phyloP scores from a whole-genome alignment of 2,329 filamentous ascomycete genomes.

The Fusarium gaditjirri region DNA sequence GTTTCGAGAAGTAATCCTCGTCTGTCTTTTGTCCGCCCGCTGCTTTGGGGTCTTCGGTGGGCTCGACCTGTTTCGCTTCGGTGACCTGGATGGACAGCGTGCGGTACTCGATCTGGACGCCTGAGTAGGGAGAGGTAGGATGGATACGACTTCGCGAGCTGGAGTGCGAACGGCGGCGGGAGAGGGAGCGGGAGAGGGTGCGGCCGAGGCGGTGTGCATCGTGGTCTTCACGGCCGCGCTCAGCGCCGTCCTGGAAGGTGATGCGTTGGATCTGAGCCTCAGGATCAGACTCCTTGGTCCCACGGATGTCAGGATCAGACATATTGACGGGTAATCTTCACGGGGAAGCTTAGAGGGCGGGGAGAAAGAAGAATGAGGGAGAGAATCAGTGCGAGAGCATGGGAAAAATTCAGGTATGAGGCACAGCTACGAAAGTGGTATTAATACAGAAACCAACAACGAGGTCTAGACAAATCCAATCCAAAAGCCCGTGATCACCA shows the following conservation, averaged over 20 bases:
- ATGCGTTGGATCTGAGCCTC: slow-evolving; percentile 32
- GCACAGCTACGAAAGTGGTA: background rate
- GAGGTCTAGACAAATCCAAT: slow-evolving; percentile 27
- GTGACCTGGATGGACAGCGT: slow-evolving; percentile 54
- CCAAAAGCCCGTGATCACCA: background rate
- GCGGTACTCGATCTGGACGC: slow-evolving; percentile 54
- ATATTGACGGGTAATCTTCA: slow-evolving; percentile 1
- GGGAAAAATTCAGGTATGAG: background rate
- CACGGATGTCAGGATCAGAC: slow-evolving; percentile 34
- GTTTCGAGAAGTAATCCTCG: slow-evolving; percentile 56
- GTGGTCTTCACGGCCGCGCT: slow-evolving; percentile 8
- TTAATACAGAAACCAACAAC: background rate
- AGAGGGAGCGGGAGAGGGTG: slow-evolving; percentile 28
- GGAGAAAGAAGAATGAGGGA: background rate
- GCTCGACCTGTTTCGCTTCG: slow-evolving; percentile 49
- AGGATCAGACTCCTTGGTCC: slow-evolving; percentile 27
- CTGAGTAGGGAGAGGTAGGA: slow-evolving; percentile 49
- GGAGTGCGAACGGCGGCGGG: slow-evolving; percentile 35
- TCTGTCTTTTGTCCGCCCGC: slow-evolving; percentile 47
- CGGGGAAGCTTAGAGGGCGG: background rate
- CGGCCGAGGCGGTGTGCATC: slow-evolving; percentile 16
- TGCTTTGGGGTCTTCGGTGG: slow-evolving; percentile 28
- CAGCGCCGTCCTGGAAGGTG: slow-evolving; percentile 30
- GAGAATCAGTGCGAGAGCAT: background rate
- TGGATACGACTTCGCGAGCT: slow-evolving; percentile 42